phyloP scores from a whole-genome alignment of 768 basidiomycete genomes.

The Rubroboletus satanas region DNA sequence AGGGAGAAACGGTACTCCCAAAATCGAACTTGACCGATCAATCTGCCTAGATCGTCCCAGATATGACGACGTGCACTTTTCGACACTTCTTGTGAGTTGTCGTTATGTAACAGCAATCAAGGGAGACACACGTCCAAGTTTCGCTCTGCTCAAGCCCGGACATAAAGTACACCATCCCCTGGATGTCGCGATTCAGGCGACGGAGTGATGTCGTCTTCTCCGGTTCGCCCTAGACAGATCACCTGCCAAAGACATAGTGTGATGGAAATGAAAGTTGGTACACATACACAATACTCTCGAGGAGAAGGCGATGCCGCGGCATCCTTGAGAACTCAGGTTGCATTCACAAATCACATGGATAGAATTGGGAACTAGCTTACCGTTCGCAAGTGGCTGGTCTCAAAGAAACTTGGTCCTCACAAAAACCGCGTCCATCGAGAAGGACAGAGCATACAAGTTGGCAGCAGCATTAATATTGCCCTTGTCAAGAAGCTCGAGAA shows the following conservation, averaged over 20 bases:
- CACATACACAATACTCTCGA: background rate
- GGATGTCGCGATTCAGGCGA: background rate
- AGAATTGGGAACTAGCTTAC: background rate
- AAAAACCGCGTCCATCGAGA: background rate
- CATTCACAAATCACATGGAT: background rate
- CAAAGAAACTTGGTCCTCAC: background rate
- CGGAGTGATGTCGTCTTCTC: background rate
- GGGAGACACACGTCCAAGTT: background rate
- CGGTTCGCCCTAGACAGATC: slow-evolving; percentile 2
- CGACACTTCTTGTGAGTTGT: slow-evolving; percentile 2
- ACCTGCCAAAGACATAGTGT: slow-evolving; percentile 7
- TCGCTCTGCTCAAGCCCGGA: background rate
- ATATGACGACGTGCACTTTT: background rate
- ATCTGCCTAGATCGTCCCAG: slow-evolving; percentile 13
- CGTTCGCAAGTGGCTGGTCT: background rate
- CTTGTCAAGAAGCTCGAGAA: slow-evolving; percentile 1
- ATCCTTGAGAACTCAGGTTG: background rate
- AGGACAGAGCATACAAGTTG: background rate
- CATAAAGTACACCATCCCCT: background rate
- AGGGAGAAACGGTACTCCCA: background rate
- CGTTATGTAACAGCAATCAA: background rate
- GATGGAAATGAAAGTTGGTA: slow-evolving; percentile 11
- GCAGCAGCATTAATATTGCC: background rate
- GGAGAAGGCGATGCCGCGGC: background rate
- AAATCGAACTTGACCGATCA: slow-evolving; percentile 6